These are phyloP conservation scores for Mucor racemosus DNA, from an alignment of 371 early-diverging fungal species.

Conservation along the genomic window DNA sequence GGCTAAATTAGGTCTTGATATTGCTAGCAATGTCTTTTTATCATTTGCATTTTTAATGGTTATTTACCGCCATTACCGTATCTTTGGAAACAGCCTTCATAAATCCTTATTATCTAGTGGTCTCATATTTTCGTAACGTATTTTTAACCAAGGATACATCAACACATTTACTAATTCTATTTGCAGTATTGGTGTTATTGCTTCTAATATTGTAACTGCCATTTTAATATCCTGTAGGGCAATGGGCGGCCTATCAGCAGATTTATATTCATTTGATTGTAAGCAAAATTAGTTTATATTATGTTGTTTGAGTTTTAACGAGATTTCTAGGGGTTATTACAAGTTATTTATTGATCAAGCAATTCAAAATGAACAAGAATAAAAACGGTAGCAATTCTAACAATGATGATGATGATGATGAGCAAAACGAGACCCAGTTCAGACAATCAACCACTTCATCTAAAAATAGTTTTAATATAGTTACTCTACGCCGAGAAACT, in stretches of 20 bases:
- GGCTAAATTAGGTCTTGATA: constrained; percentile 49
- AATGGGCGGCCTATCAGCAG: constrained; percentile 45
- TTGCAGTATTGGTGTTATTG: constrained; percentile 47
- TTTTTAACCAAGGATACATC: background rate
- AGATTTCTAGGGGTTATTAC: constrained; percentile 44
- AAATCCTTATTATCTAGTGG: constrained; percentile 45
- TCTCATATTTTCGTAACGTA: constrained; percentile 46
- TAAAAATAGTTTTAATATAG: background rate
- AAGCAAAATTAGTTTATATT: constrained; percentile 11
- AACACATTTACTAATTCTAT: background rate
- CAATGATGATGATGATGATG: background rate
- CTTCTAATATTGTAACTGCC: constrained; percentile 40
- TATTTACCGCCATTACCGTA: constrained; percentile 42
- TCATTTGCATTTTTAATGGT: constrained; percentile 46
- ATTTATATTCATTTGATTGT: constrained; percentile 55
- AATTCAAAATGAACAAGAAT: constrained; percentile 32
- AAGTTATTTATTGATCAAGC: constrained; percentile 44
- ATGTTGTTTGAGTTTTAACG: background rate
- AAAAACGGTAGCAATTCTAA: background rate
- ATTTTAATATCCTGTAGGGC: constrained; percentile 42
- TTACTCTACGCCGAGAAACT: background rate
- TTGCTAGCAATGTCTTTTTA: constrained; percentile 45
- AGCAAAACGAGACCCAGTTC: background rate
- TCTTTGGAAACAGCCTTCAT: constrained; percentile 41
- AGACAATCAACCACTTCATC: background rate